These are phyloP conservation scores for Cyberlindnera americana DNA, from an alignment of 805 yeast species.

Conservation along the genomic window DNA sequence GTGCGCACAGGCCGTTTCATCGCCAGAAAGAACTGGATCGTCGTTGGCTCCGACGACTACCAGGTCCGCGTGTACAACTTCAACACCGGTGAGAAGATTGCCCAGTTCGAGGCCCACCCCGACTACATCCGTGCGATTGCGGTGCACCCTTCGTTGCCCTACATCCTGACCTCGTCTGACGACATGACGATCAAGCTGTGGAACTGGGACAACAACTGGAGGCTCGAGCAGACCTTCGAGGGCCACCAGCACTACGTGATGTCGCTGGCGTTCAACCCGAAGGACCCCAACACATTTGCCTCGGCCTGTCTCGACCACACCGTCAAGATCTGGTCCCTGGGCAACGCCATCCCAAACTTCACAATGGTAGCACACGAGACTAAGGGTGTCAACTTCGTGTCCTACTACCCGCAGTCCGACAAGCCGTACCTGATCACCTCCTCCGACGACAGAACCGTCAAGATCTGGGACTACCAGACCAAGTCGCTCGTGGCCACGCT, in stretches of 20 bases:
- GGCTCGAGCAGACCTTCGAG: conserved; percentile 82
- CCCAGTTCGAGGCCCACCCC: conserved; percentile 97
- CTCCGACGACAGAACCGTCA: conserved; percentile 85
- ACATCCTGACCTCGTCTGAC: conserved; percentile 83
- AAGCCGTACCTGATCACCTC: conserved; percentile 93
- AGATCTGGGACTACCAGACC: conserved; percentile 96
- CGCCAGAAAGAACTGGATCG: conserved; percentile 96
- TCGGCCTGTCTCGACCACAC: conserved; percentile 96
- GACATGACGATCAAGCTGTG: conserved; percentile 89
- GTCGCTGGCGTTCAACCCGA: conserved; percentile 94
- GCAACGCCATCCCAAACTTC: conserved; percentile 83
- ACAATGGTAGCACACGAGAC: conserved; percentile 88
- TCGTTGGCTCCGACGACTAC: conserved; percentile 95
- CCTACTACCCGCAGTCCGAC: conserved; percentile 95
- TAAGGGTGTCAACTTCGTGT: conserved; percentile 94
- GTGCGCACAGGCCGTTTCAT: conserved; percentile 93
- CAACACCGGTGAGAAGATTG: conserved; percentile 90
- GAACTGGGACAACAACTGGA: conserved; percentile 98
- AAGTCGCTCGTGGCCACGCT: conserved; percentile 92
- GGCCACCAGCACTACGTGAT: conserved; percentile 96
- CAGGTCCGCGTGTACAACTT: conserved; percentile 90
- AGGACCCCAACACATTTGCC: conserved; percentile 96
- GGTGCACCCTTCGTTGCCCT: conserved; percentile 92
- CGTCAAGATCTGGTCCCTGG: conserved; percentile 94
- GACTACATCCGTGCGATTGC: conserved; percentile 93